phyloP scores from a whole-genome alignment of 148 eudicot species.

The Rhododendron henanense region DNA sequence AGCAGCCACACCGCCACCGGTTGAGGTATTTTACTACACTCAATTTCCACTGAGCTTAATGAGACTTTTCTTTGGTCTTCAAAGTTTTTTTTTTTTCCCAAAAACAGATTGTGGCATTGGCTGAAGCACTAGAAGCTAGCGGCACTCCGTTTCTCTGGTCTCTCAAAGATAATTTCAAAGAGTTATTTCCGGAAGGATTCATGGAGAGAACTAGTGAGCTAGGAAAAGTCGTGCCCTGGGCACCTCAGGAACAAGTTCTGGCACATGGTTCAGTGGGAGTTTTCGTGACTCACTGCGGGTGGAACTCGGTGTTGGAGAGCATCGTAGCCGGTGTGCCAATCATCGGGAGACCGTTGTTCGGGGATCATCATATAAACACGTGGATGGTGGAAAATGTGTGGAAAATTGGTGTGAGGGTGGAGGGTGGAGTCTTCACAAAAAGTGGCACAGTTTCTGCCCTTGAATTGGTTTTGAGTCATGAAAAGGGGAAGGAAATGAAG shows the following conservation, averaged over 20 bases:
- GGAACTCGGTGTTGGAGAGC: not conserved
- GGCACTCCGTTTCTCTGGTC: not conserved
- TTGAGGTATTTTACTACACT: constrained; percentile 14
- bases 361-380: not conserved
- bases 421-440: not conserved
- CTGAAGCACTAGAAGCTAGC: not conserved
- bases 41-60: not conserved
- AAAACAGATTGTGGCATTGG: not conserved
- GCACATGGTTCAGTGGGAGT: not conserved
- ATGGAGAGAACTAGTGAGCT: not conserved
- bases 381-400: not conserved
- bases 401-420: not conserved
- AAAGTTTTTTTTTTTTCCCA: not conserved
- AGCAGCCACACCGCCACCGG: constrained; percentile 21
- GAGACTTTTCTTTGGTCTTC: not conserved
- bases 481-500: not conserved
- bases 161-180: not conserved
- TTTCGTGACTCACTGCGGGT: not conserved
- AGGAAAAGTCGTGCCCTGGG: not conserved
- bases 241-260: not conserved
- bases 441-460: not conserved
- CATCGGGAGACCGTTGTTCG: not conserved
- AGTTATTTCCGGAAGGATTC: not conserved
- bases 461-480: not conserved
- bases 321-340: not conserved